These are phyloP conservation scores for Claviceps pazoutovae DNA, from an alignment of 2,329 filamentous ascomycete species.

Conservation along the genomic window DNA sequence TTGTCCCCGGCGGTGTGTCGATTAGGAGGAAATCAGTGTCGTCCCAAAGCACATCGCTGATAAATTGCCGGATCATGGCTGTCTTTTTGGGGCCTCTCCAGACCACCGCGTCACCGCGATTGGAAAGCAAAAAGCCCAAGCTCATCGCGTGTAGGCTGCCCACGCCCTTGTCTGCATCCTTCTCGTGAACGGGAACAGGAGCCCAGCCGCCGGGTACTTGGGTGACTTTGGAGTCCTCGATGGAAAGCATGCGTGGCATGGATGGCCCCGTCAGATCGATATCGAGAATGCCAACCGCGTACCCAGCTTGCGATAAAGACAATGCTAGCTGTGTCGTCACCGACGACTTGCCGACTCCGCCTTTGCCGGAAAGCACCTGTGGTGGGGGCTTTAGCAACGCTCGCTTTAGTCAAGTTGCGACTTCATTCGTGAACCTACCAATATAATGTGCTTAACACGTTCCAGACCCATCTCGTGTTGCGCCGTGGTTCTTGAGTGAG, in stretches of 20 bases:
- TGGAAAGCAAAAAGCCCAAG: slow-evolving; percentile 74
- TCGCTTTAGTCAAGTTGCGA: not conserved
- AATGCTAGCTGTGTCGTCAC: slow-evolving; percentile 94
- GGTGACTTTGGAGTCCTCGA: slow-evolving; percentile 78
- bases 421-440: slow-evolving; percentile 33
- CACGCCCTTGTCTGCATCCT: slow-evolving; percentile 33
- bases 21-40: slow-evolving; percentile 84
- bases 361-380: slow-evolving; percentile 82
- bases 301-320: slow-evolving; percentile 69
- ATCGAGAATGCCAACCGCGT: slow-evolving; percentile 88
- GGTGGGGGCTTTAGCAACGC: not conserved
- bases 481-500: too few relatives aligned
- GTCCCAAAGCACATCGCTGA: slow-evolving; percentile 81
- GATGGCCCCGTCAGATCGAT: slow-evolving; percentile 93
- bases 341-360: slow-evolving; percentile 93
- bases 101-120: slow-evolving; percentile 80
- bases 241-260: slow-evolving; percentile 85
- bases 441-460: slow-evolving; percentile 63
- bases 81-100: slow-evolving; percentile 99
- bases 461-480: slow-evolving; percentile 19
- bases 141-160: slow-evolving; percentile 76
- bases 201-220: slow-evolving; percentile 89
- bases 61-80: slow-evolving; percentile 93
- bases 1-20: slow-evolving; percentile 91
- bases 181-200: slow-evolving; percentile 68